A percentile compares a stretch with the other conserved stretches of the same genome.
Evolutionary conservation across 2,329 filamentous ascomycete genomes (phyloP).

Genomic region (Colletotrichum siamense): DNA sequence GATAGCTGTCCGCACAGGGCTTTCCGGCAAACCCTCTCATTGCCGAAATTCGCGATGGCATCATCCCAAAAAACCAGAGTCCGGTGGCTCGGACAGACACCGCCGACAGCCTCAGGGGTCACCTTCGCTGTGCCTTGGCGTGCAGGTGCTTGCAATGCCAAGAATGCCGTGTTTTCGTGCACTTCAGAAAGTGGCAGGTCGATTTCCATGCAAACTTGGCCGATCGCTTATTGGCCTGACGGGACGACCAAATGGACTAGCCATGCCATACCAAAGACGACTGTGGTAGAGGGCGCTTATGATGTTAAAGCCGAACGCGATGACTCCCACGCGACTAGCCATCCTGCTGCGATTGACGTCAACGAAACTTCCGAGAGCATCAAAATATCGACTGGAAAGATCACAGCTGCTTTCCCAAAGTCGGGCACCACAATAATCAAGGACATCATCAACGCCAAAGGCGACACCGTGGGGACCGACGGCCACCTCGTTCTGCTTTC

Average conservation of each 20-base stretch:
- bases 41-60: background rate
- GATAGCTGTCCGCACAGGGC: background rate
- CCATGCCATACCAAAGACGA: constrained; percentile 51
- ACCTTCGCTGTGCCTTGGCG: background rate
- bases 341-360: constrained; percentile 39
- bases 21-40: background rate
- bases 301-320: constrained; percentile 21
- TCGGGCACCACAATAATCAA: constrained; percentile 43
- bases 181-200: background rate
- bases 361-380: constrained; percentile 29
- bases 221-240: constrained; percentile 64
- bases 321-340: constrained; percentile 40
- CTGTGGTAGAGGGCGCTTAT: background rate
- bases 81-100: background rate
- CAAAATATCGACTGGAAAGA: constrained; percentile 49
- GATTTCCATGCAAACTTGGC: constrained; percentile 53
- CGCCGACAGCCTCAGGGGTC: background rate
- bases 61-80: background rate
- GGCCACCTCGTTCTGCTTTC: constrained; percentile 60
- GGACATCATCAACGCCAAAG: constrained; percentile 42
- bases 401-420: constrained; percentile 47
- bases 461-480: constrained; percentile 47
- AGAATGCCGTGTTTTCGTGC: background rate
- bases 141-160: background rate
- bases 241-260: constrained; percentile 67